Conservation (phyloP, 768 basidiomycete species). For the Mycena filopes region DNA sequence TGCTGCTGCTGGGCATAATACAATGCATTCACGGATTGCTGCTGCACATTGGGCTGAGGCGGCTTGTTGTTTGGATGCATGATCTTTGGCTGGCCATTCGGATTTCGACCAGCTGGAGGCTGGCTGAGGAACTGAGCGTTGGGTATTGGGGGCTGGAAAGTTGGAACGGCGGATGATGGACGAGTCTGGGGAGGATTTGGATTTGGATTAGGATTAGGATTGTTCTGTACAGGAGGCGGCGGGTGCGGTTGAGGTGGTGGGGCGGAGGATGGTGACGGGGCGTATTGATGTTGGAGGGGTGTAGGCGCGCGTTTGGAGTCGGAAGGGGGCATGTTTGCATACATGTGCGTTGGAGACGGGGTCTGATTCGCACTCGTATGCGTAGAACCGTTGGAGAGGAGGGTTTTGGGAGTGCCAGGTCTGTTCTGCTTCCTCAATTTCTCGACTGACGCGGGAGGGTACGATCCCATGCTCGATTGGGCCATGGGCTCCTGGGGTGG, state of each 20-base stretch:
- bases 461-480: conserved; percentile 7
- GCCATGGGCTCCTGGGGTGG: conserved; percentile 9
- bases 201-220: conserved; percentile 29
- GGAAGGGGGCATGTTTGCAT: conserved; percentile 31
- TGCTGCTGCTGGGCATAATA: conserved; percentile 29
- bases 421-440: conserved; percentile 41
- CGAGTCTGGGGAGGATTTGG: conserved; percentile 32
- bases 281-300: conserved; percentile 30
- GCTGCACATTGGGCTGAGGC: background rate
- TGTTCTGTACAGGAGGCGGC: conserved; percentile 37
- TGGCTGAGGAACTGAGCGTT: conserved; percentile 36
- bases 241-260: conserved; percentile 39
- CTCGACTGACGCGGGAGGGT: conserved; percentile 27
- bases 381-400: conserved; percentile 23
- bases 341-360: conserved; percentile 35
- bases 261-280: conserved; percentile 43
- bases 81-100: conserved; percentile 22
- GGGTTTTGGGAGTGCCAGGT: conserved; percentile 27
- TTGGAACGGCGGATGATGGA: conserved; percentile 34
- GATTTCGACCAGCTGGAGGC: conserved; percentile 32
- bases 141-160: conserved; percentile 36
- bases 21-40: conserved; percentile 9
- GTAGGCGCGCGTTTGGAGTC: conserved; percentile 33
- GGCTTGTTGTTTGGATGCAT: conserved; percentile 13
- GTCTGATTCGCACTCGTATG: conserved; percentile 33